These are phyloP conservation scores for Colletotrichum lini DNA, from an alignment of 2,329 filamentous ascomycete species.

Conservation along the genomic window DNA sequence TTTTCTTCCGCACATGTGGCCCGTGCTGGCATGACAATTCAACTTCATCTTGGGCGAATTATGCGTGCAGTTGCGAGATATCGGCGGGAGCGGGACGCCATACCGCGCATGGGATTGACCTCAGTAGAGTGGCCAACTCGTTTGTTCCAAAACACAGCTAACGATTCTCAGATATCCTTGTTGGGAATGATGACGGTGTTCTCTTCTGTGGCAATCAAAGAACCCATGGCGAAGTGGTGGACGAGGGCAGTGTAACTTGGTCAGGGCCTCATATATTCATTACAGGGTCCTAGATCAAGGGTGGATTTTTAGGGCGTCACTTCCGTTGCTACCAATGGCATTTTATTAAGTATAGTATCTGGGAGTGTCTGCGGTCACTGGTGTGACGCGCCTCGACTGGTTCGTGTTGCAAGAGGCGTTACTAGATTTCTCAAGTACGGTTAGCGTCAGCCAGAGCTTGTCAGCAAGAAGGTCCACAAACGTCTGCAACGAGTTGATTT, in stretches of 20 bases:
- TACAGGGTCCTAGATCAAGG: not conserved
- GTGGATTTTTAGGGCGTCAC: too few relatives aligned
- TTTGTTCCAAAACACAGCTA: not conserved
- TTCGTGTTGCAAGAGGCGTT: too few relatives aligned
- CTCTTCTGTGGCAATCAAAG: not conserved
- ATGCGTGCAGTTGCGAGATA: slow-evolving; percentile 3
- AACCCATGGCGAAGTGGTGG: slow-evolving; percentile 4
- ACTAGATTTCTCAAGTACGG: too few relatives aligned
- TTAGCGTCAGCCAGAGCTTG: too few relatives aligned
- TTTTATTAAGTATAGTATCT: too few relatives aligned
- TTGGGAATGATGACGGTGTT: slow-evolving; percentile 5
- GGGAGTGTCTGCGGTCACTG: too few relatives aligned
- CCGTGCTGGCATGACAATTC: not conserved
- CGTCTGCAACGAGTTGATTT: too few relatives aligned
- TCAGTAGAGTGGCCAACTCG: not conserved
- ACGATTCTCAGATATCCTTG: not conserved
- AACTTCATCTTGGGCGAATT: not conserved
- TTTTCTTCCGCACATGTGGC: not conserved
- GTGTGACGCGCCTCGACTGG: too few relatives aligned
- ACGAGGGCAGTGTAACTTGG: not conserved
- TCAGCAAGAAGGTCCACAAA: too few relatives aligned
- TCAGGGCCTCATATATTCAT: not conserved
- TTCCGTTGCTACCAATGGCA: too few relatives aligned
- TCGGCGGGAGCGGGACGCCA: not conserved
- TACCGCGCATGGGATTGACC: not conserved